A percentile compares a stretch with the other conserved stretches of the same genome.
These are phyloP conservation scores for Hypericum perforatum DNA, from an alignment of 345 rosid genomes.

Conservation along the genomic window DNA sequence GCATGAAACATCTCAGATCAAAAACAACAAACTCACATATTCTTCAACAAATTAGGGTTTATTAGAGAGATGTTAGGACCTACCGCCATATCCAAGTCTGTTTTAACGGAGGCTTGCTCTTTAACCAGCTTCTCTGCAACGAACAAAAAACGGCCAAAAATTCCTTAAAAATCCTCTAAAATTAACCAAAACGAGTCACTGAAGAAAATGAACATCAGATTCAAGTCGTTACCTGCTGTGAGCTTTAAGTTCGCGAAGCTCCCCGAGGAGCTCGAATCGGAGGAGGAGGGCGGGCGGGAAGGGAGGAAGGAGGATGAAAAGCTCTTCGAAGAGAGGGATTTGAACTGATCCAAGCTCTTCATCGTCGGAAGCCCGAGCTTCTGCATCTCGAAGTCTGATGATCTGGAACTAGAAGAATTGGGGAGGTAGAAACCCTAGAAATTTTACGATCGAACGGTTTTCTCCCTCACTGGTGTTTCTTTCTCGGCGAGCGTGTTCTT, in stretches of 20 bases:
- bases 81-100: constrained; percentile 90
- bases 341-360: constrained; percentile 58
- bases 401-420: neutral
- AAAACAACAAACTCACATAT: neutral
- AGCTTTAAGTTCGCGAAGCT: constrained; percentile 72
- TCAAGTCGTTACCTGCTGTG: constrained; percentile 53
- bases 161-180: constrained; percentile 9
- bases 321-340: constrained; percentile 38
- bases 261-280: constrained; percentile 45
- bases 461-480: neutral
- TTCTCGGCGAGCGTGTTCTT: no score
- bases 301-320: constrained; percentile 15
- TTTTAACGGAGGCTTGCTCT: constrained; percentile 79
- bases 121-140: constrained; percentile 72
- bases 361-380: constrained; percentile 60
- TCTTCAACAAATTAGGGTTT: neutral
- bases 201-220: neutral
- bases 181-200: neutral
- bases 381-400: constrained; percentile 37
- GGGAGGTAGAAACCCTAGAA: constrained; percentile 5
- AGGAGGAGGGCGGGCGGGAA: constrained; percentile 41
- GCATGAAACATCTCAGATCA: no score
- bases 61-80: constrained; percentile 4
- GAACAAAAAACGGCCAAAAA: constrained; percentile 11
- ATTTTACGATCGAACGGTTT: constrained; percentile 2